Base-by-base conservation (phyloP, 495 filamentous ascomycete species). In the Cercophora newfieldiana region DNA sequence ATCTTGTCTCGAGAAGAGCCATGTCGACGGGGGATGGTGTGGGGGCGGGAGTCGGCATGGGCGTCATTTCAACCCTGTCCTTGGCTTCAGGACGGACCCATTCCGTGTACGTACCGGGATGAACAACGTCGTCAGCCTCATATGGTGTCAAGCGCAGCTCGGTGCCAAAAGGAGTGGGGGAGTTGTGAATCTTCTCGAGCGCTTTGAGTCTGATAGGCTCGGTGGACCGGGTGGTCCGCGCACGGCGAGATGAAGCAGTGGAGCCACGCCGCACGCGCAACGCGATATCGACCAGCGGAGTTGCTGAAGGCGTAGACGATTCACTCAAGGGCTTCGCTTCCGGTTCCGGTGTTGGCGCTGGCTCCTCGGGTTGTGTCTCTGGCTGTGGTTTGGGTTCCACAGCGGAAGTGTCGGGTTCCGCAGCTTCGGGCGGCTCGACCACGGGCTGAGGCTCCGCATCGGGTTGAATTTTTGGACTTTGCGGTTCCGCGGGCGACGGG, bases 61-160 rank as follows among this genome's bases (percentile, higher is more conserved):
- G 67, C 12, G 67, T 69, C 7, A 66, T 29, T 16, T 64, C 62
- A 0, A 37, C 47, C 50, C 59, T 63, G 31, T 66, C 37, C n/a
- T 33, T 55, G 10, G 47, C 48, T n/a, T 44, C 68, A 5, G 66
- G 67, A 26, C 66, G 29, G 12, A 75, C 66, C 70, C 61, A 65
- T 53, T 76, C 72, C 0, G 70, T 66, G 24, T 61, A 76, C 4
- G 74, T 67, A 3, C 70, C 72, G 1, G 74, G 74, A 21, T 71
- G 68, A 8, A 65, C 14, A 5, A 69, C 31, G 21, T 71, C 67
- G 19, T 74, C 74, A 2, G 56, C 24, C 31, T 70, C 68, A 51
- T 76, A 76, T 0, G 74, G 72, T 0, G 67, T 64, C 19, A 74
- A 66, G 1, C 53, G 53, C 22, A 76, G 48, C 1, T 56, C 51